Evolutionary conservation across 1,284 basidiomycete species (phyloP), one percentile per base, ranked within the genome.

Genomic region (Melampsora larici-populina): DNA sequence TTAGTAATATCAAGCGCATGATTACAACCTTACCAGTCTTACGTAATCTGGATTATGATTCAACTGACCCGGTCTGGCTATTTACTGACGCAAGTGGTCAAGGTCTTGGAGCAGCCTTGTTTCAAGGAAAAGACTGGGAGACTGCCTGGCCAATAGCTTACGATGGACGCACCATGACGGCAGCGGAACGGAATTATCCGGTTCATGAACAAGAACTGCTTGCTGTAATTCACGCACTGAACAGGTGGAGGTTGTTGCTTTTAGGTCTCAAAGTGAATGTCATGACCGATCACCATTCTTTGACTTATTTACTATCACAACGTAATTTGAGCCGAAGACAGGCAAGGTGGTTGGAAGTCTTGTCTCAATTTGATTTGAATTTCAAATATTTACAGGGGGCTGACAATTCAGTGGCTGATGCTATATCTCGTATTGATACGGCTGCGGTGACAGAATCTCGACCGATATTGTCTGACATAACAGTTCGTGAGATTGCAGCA

Each of bases 31-130:
- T 36, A 36, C 78, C 78, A 3, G 66, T 77, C 26, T 69, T 81
- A 80, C 0, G 84, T 84, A 36, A 81, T 85, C 70, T 84, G 58
- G 74, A 84, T 0, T 79, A 84, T 26, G 77, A 80, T 0, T 80
- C 80, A 8, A 63, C 80, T 0, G 84, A 78, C 11, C 60, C 36
- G 1, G 60, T 78, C 29, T 74, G 63, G 70, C 26, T 80, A 15
- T 71, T 71, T 51, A 79, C 78, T 4, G 74, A 78, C 43, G 65
- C 79, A 0, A 76, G 60, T 5, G 72, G 79, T 33, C 40, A 51
- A 0, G 78, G 72, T 0, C 9, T n/a, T n/a, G n/a, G n/a, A n/a
- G n/a, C n/a, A n/a, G n/a, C n/a, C n/a, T n/a, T n/a, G n/a, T n/a
- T n/a, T n/a, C n/a, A n/a, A n/a, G n/a, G n/a, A n/a, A n/a, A n/a